Evolutionary conservation across 2,329 filamentous ascomycete species (phyloP).

Genomic region (Colletotrichum tofieldiae): DNA sequence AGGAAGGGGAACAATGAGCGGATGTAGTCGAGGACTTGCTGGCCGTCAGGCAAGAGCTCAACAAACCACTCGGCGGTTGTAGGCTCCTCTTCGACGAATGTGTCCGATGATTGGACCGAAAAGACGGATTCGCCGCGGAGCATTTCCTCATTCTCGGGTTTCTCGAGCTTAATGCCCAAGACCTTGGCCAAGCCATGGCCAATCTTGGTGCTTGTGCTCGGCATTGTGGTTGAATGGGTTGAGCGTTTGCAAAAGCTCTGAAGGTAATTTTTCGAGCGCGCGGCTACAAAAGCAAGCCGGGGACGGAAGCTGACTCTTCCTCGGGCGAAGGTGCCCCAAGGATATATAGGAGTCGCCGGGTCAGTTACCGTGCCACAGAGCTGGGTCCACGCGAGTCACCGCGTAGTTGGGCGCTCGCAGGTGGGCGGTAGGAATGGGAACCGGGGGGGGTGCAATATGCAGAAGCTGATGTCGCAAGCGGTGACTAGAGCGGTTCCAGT

Average conservation of each 20-base stretch:
- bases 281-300: constrained; percentile 7
- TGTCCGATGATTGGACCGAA: constrained; percentile 80
- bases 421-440: constrained; percentile 12
- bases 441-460: constrained; percentile 15
- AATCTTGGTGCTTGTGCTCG: constrained; percentile 66
- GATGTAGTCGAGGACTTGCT: constrained; percentile 73
- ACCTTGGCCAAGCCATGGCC: constrained; percentile 83
- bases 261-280: not conserved
- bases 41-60: constrained; percentile 72
- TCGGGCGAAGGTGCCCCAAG: constrained; percentile 17
- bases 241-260: not conserved
- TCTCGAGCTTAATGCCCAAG: constrained; percentile 86
- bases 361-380: constrained; percentile 24
- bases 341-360: constrained; percentile 33
- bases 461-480: constrained; percentile 31
- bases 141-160: constrained; percentile 76
- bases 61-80: constrained; percentile 80
- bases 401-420: constrained; percentile 12
- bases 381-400: constrained; percentile 10
- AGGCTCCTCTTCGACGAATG: constrained; percentile 88
- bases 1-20: constrained; percentile 87
- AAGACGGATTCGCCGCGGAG: constrained; percentile 85
- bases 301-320: not conserved
- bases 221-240: constrained; percentile 50
- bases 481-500: constrained; percentile 34